phyloP scores from a whole-genome alignment of 176 grass and related monocot genomes.

The Triticum monococcum region DNA sequence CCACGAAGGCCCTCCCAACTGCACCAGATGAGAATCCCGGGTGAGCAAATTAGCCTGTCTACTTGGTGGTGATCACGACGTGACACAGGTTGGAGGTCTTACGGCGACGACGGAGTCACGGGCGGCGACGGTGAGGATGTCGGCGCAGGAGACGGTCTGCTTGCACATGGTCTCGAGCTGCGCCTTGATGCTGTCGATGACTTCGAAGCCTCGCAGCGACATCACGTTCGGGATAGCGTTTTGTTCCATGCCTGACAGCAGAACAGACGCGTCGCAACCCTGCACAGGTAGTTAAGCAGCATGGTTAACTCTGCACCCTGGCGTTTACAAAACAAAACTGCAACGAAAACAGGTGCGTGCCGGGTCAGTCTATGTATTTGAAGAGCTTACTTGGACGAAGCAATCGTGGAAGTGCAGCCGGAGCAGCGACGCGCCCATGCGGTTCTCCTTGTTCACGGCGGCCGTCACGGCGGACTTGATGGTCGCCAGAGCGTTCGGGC shows the following conservation, averaged over 20 bases:
- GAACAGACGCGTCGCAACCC: constrained; percentile 70
- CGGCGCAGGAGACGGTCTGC: constrained; percentile 71
- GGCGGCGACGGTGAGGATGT: constrained; percentile 63
- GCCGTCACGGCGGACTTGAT: constrained; percentile 62
- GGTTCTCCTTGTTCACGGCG: constrained; percentile 47
- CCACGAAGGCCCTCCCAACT: constrained; percentile 61
- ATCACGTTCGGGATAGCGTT: constrained; percentile 26
- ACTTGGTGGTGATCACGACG: neutral
- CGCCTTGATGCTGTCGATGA: constrained; percentile 65
- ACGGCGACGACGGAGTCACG: constrained; percentile 63
- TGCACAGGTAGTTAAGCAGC: neutral
- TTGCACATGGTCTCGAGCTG: constrained; percentile 47
- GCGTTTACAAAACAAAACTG: too few species aligned
- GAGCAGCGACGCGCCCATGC: constrained; percentile 76
- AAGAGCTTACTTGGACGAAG: constrained; percentile 71
- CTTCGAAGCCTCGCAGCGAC: constrained; percentile 54
- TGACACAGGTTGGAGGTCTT: neutral
- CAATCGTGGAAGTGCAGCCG: constrained; percentile 89
- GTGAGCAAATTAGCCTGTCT: neutral
- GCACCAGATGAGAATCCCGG: neutral
- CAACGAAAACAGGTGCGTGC: neutral
- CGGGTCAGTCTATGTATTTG: neutral
- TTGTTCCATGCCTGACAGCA: constrained; percentile 66
- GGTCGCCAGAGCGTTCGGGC: constrained; percentile 50
- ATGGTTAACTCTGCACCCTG: neutral